These are phyloP conservation scores for Cyclotella cryptica DNA, from an alignment of 108 stramenopile species.

Conservation along the genomic window DNA sequence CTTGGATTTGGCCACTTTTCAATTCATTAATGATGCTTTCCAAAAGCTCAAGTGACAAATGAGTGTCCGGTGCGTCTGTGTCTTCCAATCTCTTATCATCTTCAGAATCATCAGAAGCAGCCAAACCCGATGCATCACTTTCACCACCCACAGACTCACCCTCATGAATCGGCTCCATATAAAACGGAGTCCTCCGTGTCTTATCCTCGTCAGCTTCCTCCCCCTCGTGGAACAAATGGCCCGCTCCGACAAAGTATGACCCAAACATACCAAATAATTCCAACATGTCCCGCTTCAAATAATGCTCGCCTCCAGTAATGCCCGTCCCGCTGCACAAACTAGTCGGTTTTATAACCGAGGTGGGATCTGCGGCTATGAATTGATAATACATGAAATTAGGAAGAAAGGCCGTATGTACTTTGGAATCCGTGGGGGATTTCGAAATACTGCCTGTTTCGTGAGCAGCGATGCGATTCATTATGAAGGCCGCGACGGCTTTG, in stretches of 20 bases:
- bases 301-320: conserved; percentile 33
- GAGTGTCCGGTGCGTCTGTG: neutral
- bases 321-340: conserved; percentile 44
- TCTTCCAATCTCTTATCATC: neutral
- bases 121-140: neutral
- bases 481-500: conserved; percentile 23
- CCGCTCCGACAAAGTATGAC: conserved; percentile 39
- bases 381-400: conserved; percentile 54
- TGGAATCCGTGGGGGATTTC: neutral
- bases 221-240: conserved; percentile 34
- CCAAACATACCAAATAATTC: conserved; percentile 40
- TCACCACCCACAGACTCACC: conserved; percentile 3
- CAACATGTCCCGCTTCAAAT: conserved; percentile 46
- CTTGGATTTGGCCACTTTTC: conserved; percentile 17
- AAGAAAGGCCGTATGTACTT: conserved; percentile 32
- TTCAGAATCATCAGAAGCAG: conserved; percentile 16
- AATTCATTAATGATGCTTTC: conserved; percentile 40
- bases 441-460: neutral
- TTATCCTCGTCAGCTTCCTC: conserved; percentile 3
- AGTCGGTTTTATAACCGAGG: conserved; percentile 33
- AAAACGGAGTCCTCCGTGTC: conserved; percentile 17
- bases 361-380: conserved; percentile 37
- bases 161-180: conserved; percentile 40
- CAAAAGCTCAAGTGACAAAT: conserved; percentile 24
- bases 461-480: conserved; percentile 27